Base-by-base conservation (phyloP, 2,329 filamentous ascomycete genomes). In the Trichoderma brevicompactum region DNA sequence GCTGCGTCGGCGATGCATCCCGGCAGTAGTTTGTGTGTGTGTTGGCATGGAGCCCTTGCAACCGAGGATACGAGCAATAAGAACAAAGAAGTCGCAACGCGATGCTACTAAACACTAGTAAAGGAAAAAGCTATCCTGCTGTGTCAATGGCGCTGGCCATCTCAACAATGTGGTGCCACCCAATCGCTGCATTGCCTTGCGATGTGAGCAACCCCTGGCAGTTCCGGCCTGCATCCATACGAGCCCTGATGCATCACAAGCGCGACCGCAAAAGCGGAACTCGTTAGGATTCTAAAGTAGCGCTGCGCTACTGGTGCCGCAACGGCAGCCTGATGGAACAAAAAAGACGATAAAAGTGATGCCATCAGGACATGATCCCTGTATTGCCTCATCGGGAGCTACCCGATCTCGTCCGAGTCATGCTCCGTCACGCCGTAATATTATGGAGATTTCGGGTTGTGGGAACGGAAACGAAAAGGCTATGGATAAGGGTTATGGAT, bases 21-120 rank as follows among this genome's bases (percentile, higher is more conserved):
- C 59, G 38, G 41, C 62, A 65, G 62, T 65, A 65, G 62, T 65
- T 44, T 65, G 41, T 59, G 44, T 54, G 56, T 60, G 62, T 58
- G 62, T 36, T 65, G 62, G 53, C 62, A 65, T 40, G 52, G 41
- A 32, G 53, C 62, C 53, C 52, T 50, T 40, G 53, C 48, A 60
- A 60, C 15, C 19, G 48, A 62, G 28, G 49, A 65, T 65, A 65
- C 62, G 62, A 65, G 53, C 17, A 34, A 36, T 13, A 36, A 41
- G n/a, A 38, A 41, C n/a, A 38, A 28, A 53, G 17, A 62, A 38
- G 48, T 48, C 34, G 48, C 48, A 54, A 54, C 5, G 41, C 15
- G 28, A 23, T 40, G 50, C n/a, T 54, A 9, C 32, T 50, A 9
- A 36, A 36, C 15, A 36, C 50, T 54, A 40, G 19, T 9, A 59